phyloP scores from a whole-genome alignment of 345 rosid species.

The Erodium maritimum region DNA sequence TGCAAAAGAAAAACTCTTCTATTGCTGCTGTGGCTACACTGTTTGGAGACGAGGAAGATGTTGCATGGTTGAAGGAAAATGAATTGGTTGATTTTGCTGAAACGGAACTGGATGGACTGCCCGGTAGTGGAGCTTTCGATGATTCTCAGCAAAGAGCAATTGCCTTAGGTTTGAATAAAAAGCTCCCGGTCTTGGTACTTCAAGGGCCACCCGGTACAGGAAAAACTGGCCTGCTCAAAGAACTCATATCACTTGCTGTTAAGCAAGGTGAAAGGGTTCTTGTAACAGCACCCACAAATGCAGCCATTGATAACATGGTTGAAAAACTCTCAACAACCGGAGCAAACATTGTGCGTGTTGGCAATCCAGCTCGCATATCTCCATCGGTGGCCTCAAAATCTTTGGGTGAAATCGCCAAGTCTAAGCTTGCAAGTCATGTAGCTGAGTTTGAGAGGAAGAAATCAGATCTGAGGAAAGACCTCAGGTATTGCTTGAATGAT shows the following conservation, averaged over 20 bases:
- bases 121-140: slow-evolving; percentile 33
- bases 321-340: slow-evolving; percentile 69
- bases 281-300: slow-evolving; percentile 91
- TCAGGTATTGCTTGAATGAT: slow-evolving; percentile 66
- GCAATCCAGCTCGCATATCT: slow-evolving; percentile 93
- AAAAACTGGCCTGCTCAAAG: slow-evolving; percentile 83
- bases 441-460: slow-evolving; percentile 78
- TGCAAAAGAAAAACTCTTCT: slow-evolving; percentile 74
- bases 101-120: slow-evolving; percentile 43
- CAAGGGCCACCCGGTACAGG: slow-evolving; percentile 99
- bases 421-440: slow-evolving; percentile 49
- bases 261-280: slow-evolving; percentile 90
- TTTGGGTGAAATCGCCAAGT: slow-evolving; percentile 68
- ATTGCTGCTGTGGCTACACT: slow-evolving; percentile 68
- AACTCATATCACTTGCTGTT: slow-evolving; percentile 57
- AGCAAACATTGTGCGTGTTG: slow-evolving; percentile 71
- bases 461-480: slow-evolving; percentile 76
- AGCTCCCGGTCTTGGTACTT: slow-evolving; percentile 58
- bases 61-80: slow-evolving; percentile 55
- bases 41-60: slow-evolving; percentile 77
- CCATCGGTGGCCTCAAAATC: slow-evolving; percentile 79
- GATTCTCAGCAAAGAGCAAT: slow-evolving; percentile 60
- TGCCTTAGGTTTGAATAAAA: slow-evolving; percentile 71
- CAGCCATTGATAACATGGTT: slow-evolving; percentile 94
- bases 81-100: slow-evolving; percentile 46